These are phyloP conservation scores for Wickerhamomyces queroliae DNA, from an alignment of 805 yeast genomes.

Conservation along the genomic window DNA sequence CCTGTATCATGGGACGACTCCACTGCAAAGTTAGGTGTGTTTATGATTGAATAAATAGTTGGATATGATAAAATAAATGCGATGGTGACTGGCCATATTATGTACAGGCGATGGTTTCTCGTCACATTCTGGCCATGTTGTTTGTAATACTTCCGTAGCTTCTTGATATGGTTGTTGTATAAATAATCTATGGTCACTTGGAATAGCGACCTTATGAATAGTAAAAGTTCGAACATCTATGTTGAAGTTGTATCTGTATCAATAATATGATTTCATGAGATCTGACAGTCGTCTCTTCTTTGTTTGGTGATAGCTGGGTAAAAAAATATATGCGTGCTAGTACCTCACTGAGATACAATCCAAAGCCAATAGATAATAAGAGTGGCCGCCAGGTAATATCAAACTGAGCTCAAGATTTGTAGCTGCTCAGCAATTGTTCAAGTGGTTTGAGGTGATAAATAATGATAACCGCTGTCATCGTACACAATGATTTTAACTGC, in stretches of 20 bases:
- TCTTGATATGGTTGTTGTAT: slow-evolving; percentile 8
- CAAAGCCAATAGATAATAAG: too few species aligned
- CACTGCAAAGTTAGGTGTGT: slow-evolving; percentile 20
- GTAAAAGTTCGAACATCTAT: slow-evolving; percentile 19
- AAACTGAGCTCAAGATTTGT: too few species aligned
- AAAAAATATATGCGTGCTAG: background rate
- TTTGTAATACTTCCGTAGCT: slow-evolving; percentile 17
- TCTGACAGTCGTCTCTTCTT: background rate
- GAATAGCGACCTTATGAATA: slow-evolving; percentile 14
- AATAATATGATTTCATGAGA: background rate
- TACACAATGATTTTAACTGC: too few species aligned
- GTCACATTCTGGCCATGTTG: slow-evolving; percentile 24
- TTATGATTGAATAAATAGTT: slow-evolving; percentile 31
- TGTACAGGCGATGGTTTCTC: slow-evolving; percentile 34
- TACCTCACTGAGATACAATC: background rate
- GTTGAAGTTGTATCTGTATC: background rate
- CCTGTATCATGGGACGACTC: slow-evolving; percentile 14
- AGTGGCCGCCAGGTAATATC: too few species aligned
- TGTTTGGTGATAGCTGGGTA: background rate
- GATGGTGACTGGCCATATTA: slow-evolving; percentile 43
- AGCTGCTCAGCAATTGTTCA: too few species aligned
- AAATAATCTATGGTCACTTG: slow-evolving; percentile 10
- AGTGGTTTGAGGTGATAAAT: too few species aligned
- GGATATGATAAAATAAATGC: slow-evolving; percentile 46
- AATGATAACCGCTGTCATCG: too few species aligned